These are phyloP conservation scores for Achaetomium macrosporum DNA, from an alignment of 2,329 filamentous ascomycete species.

Conservation along the genomic window DNA sequence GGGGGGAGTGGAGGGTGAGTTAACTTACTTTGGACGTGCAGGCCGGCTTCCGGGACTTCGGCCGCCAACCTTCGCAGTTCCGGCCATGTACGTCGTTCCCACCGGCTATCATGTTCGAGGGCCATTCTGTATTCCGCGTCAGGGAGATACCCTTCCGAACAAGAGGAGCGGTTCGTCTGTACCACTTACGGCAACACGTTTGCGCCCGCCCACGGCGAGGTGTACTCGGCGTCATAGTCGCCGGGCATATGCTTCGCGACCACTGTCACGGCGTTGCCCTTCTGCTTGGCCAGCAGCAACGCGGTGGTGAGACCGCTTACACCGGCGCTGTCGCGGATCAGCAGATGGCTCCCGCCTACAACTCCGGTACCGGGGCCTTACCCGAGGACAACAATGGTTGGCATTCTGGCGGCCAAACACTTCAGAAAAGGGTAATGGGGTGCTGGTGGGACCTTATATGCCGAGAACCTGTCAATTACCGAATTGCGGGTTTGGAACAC, in stretches of 20 bases:
- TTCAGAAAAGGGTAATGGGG: no score
- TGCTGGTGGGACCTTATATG: no score
- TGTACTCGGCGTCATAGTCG: constrained; percentile 87
- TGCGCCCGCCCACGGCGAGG: constrained; percentile 82
- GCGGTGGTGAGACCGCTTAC: constrained; percentile 49
- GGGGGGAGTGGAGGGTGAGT: background rate
- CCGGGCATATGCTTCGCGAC: constrained; percentile 82
- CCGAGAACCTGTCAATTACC: no score
- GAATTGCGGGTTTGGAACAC: no score
- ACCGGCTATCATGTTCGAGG: constrained; percentile 39
- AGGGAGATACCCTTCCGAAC: background rate
- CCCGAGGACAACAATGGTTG: no score
- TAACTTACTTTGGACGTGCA: constrained; percentile 65
- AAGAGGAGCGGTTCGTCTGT: background rate
- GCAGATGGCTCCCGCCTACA: background rate
- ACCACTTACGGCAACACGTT: constrained; percentile 64
- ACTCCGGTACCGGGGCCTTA: constrained; percentile 6
- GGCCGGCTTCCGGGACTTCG: constrained; percentile 68
- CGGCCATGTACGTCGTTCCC: constrained; percentile 61
- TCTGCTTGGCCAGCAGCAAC: constrained; percentile 41
- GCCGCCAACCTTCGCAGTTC: constrained; percentile 54
- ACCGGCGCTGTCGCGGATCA: constrained; percentile 35
- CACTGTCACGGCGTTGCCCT: constrained; percentile 36
- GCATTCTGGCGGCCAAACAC: no score
- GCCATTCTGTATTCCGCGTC: constrained; percentile 36